Conservation (phyloP, 805 yeast species). For the Saccharomycopsis babjevae region DNA sequence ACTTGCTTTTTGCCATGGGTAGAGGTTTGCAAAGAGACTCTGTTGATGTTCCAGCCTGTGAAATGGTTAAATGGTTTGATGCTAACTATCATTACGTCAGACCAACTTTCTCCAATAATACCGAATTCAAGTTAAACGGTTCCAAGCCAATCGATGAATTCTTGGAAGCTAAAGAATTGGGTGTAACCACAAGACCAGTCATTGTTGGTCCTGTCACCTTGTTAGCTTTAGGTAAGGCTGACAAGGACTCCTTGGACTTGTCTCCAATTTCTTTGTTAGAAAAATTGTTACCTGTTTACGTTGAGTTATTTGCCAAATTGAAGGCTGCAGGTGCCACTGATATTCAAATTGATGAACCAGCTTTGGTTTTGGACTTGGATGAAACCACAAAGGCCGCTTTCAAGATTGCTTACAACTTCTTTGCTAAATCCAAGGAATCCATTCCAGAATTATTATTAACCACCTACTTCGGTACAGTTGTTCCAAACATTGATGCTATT, state of each 20-base stretch:
- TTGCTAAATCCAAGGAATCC: slow-evolving; percentile 51
- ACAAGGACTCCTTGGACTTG: slow-evolving; percentile 91
- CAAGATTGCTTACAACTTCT: slow-evolving; percentile 76
- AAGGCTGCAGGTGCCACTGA: slow-evolving; percentile 89
- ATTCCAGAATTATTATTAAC: slow-evolving; percentile 76
- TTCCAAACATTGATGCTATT: slow-evolving; percentile 89
- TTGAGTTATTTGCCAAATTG: slow-evolving; percentile 77
- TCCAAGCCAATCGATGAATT: slow-evolving; percentile 95
- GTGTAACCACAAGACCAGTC: slow-evolving; percentile 96
- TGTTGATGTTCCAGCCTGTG: slow-evolving; percentile 96
- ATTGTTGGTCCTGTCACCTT: slow-evolving; percentile 93
- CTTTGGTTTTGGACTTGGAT: slow-evolving; percentile 87
- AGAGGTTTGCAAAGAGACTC: slow-evolving; percentile 99
- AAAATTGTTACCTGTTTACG: slow-evolving; percentile 88
- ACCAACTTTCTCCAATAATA: slow-evolving; percentile 95
- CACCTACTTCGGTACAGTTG: slow-evolving; percentile 96
- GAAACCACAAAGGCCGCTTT: slow-evolving; percentile 73
- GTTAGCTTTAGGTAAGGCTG: slow-evolving; percentile 94
- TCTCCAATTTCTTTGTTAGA: slow-evolving; percentile 85
- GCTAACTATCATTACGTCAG: slow-evolving; percentile 99
- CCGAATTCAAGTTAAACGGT: slow-evolving; percentile 93
- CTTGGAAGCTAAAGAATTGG: slow-evolving; percentile 94
- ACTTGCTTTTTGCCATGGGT: slow-evolving; percentile 97
- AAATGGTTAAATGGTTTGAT: slow-evolving; percentile 99
- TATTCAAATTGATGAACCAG: slow-evolving; percentile 97